A percentile compares a stretch with the other conserved stretches of the same genome.
Conservation (phyloP, 208 protist species). For the Zelonia costaricensis region DNA sequence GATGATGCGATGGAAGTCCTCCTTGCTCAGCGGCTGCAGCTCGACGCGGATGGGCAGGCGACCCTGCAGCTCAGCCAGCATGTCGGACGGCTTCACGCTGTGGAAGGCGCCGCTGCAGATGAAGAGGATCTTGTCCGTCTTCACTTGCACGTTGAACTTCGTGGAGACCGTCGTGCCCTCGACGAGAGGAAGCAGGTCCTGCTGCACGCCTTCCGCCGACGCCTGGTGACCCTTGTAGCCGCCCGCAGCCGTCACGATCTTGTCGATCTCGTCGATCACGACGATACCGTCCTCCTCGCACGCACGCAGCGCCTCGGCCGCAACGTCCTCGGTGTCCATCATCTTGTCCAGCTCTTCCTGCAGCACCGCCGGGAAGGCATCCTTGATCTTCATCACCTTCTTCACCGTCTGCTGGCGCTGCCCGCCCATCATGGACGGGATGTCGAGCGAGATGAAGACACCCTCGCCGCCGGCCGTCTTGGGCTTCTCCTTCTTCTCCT, state of each 20-base stretch:
- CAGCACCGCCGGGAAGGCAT: conserved; percentile 89
- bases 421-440: conserved; percentile 79
- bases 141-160: conserved; percentile 96
- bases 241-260: conserved; percentile 94
- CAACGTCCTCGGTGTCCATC: conserved; percentile 93
- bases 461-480: conserved; percentile 79
- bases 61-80: conserved; percentile 96
- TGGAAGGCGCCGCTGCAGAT: conserved; percentile 98
- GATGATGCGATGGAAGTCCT: conserved; percentile 97
- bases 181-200: conserved; percentile 98
- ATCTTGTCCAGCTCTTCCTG: conserved; percentile 95
- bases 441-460: conserved; percentile 87
- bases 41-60: conserved; percentile 98
- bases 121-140: conserved; percentile 98
- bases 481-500: conserved; percentile 92
- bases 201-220: conserved; percentile 97
- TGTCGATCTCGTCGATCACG: conserved; percentile 99
- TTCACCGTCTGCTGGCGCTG: conserved; percentile 82
- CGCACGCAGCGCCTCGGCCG: conserved; percentile 92
- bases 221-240: conserved; percentile 93
- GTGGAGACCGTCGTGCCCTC: conserved; percentile 97
- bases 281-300: conserved; percentile 98
- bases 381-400: conserved; percentile 94
- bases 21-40: conserved; percentile 95
- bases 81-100: conserved; percentile 93